A percentile compares a stretch with the other conserved stretches of the same genome.
These are phyloP conservation scores for Polytrichum formosum DNA, from an alignment of 225 moss, liverwort and hornwort genomes.

Conservation along the genomic window DNA sequence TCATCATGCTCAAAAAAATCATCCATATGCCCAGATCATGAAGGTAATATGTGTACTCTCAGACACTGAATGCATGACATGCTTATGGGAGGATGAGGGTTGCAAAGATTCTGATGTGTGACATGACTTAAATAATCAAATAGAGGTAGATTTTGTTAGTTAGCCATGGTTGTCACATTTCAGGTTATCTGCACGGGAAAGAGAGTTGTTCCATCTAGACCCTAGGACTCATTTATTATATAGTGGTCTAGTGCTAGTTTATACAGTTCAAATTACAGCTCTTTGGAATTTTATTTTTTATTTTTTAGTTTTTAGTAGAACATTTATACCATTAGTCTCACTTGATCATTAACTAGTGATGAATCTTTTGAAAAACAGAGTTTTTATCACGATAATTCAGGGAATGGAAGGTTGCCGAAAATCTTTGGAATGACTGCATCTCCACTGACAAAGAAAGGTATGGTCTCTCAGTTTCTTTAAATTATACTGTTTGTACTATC, in stretches of 20 bases:
- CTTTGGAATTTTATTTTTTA: too few species aligned
- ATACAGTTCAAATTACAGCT: too few species aligned
- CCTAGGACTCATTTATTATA: too few species aligned
- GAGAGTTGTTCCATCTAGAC: too few species aligned
- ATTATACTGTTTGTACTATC: too few species aligned
- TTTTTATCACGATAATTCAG: constrained; percentile 39
- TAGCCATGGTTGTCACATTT: too few species aligned
- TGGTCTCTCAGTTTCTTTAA: not conserved
- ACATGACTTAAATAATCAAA: not conserved
- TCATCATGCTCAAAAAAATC: constrained; percentile 84
- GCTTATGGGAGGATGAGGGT: not conserved
- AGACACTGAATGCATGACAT: not conserved
- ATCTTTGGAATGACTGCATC: constrained; percentile 99
- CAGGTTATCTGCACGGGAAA: too few species aligned
- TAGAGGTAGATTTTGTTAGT: too few species aligned
- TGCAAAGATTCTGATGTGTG: not conserved
- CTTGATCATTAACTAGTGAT: too few species aligned
- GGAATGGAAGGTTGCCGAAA: constrained; percentile 58
- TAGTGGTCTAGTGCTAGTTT: too few species aligned
- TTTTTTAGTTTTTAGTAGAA: too few species aligned
- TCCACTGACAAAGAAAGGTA: constrained; percentile 84
- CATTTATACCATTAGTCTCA: too few species aligned
- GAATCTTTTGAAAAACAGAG: constrained; percentile 32
- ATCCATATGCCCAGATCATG: constrained; percentile 93
- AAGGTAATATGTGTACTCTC: constrained; percentile 43